A percentile compares a stretch with the other conserved stretches of the same genome.
These are phyloP conservation scores for Neonothopanus nambi DNA, from an alignment of 1,284 basidiomycete genomes.

Conservation along the genomic window DNA sequence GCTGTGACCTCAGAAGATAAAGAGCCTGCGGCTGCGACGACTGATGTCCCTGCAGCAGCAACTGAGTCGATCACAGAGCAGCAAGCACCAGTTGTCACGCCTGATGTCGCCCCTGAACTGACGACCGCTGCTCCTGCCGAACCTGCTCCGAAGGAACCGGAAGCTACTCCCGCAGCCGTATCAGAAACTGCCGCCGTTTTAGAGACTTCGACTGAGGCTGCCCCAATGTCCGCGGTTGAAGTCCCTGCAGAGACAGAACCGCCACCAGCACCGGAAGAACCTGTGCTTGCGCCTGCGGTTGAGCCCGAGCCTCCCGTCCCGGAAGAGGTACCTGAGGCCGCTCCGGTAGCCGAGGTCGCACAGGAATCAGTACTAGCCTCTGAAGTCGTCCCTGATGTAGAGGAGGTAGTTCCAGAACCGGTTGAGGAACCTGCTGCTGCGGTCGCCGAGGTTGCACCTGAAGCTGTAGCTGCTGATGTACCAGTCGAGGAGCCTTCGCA, in stretches of 20 bases:
- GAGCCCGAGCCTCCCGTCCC: not conserved
- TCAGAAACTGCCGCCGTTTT: not conserved
- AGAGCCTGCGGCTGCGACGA: not conserved
- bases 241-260: too few species aligned
- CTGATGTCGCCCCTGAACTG: too few species aligned
- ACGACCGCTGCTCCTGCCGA: not conserved
- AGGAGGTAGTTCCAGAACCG: not conserved
- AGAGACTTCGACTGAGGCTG: not conserved
- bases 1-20: too few species aligned
- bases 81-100: too few species aligned
- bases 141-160: not conserved
- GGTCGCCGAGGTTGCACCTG: not conserved
- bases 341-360: not conserved
- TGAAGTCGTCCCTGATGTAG: not conserved
- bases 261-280: constrained; percentile 4
- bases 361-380: too few species aligned
- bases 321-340: not conserved
- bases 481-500: constrained; percentile 11
- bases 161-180: too few species aligned
- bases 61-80: not conserved
- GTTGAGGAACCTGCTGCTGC: not conserved
- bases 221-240: not conserved
- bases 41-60: not conserved
- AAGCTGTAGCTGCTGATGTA: too few species aligned
- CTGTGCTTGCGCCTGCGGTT: not conserved